Percentiles rank a stretch among this genome's conserved stretches.
These are phyloP conservation scores for Lodderomyces elongisporus DNA, from an alignment of 1,139 yeast genomes.

Conservation along the genomic window DNA sequence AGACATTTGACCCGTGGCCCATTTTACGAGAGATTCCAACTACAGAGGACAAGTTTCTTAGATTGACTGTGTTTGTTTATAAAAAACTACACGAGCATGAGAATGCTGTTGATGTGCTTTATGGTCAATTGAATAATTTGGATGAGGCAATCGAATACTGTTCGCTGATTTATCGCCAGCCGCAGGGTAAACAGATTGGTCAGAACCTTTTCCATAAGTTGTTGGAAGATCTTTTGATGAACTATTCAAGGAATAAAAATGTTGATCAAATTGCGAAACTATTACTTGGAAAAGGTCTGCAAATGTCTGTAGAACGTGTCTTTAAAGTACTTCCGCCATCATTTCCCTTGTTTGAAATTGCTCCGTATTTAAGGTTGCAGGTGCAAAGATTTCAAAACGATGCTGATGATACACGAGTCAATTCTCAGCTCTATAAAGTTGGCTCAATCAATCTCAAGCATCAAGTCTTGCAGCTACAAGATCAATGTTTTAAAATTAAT, in stretches of 20 bases:
- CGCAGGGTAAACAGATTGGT: conserved; percentile 37
- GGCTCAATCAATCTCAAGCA: conserved; percentile 31
- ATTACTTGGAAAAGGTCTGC: conserved; percentile 45
- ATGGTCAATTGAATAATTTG: conserved; percentile 54
- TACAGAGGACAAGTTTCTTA: conserved; percentile 28
- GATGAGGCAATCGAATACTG: conserved; percentile 59
- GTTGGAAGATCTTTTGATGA: conserved; percentile 34
- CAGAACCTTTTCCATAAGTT: conserved; percentile 31
- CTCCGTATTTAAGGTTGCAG: conserved; percentile 43
- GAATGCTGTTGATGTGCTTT: conserved; percentile 60
- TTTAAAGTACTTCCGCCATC: conserved; percentile 48
- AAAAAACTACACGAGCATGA: conserved; percentile 58
- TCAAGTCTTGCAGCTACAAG: conserved; percentile 33
- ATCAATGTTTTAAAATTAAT: conserved; percentile 32
- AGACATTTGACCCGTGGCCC: conserved; percentile 44
- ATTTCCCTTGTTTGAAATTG: conserved; percentile 42
- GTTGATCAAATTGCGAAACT: conserved; percentile 39
- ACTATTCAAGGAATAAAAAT: conserved; percentile 21
- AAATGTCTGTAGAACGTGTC: conserved; percentile 49
- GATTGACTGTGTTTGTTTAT: conserved; percentile 55
- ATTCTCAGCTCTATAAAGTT: conserved; percentile 33
- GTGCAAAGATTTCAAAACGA: conserved; percentile 29
- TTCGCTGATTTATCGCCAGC: conserved; percentile 39
- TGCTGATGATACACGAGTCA: conserved; percentile 24
- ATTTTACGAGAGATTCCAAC: conserved; percentile 36